Conservation (phyloP, 1,139 yeast species). For the Lodderomyces pseudojiufengensis region DNA sequence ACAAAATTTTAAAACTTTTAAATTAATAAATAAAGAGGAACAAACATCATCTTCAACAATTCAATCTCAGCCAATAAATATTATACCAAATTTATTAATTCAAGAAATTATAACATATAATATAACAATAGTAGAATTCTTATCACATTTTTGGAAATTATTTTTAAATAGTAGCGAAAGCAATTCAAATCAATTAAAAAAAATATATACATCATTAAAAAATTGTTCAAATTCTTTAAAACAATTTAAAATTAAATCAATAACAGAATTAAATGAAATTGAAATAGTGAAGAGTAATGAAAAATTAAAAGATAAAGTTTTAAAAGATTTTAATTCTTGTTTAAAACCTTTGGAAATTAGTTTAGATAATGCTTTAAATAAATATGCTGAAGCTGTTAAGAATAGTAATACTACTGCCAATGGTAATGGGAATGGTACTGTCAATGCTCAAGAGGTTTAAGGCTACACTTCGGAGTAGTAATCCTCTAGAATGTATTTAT, state of each 20-base stretch:
- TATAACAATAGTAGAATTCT: constrained; percentile 39
- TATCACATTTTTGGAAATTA: constrained; percentile 45
- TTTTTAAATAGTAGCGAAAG: constrained; percentile 31
- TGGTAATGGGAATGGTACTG: constrained; percentile 16
- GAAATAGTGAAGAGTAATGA: constrained; percentile 21
- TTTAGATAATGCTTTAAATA: constrained; percentile 30
- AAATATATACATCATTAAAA: constrained; percentile 34
- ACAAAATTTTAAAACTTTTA: constrained; percentile 45
- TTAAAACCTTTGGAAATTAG: constrained; percentile 27
- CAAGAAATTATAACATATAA: constrained; percentile 40
- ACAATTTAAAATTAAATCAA: constrained; percentile 20
- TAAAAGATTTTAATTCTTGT: constrained; percentile 31
- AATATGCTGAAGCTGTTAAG: constrained; percentile 28
- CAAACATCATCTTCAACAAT: constrained; percentile 1
- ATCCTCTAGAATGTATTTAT: background rate
- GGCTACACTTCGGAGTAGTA: too few relatives aligned
- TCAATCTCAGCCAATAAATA: constrained; percentile 13
- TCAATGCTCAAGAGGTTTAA: too few relatives aligned
- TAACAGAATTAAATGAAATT: constrained; percentile 9
- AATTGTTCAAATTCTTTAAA: constrained; percentile 26
- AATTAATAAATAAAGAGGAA: constrained; percentile 14
- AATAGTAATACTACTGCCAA: constrained; percentile 8
- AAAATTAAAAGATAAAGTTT: constrained; percentile 32
- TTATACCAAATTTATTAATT: constrained; percentile 24
- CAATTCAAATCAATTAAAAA: constrained; percentile 39